These are phyloP conservation scores for Zymoseptoria pseudotritici DNA, from an alignment of 2,329 filamentous ascomycete genomes.

Conservation along the genomic window DNA sequence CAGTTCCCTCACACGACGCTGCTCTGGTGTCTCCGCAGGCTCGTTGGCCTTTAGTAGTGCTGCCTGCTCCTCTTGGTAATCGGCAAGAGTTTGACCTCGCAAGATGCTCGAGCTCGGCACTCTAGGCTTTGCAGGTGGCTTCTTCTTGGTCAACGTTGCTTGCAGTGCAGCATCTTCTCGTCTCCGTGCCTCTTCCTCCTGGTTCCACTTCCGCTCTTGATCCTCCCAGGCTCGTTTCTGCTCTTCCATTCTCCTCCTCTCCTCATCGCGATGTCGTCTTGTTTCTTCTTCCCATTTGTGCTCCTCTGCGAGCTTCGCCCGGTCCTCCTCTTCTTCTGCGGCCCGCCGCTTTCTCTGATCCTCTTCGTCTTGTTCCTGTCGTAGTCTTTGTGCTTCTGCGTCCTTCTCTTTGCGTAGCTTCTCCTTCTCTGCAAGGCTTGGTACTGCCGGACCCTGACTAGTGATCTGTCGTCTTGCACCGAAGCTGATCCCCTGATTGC, in stretches of 20 bases:
- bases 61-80: constrained; percentile 69
- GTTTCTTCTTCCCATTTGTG: constrained; percentile 60
- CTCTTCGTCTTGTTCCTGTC: constrained; percentile 43
- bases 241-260: constrained; percentile 53
- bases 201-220: constrained; percentile 67
- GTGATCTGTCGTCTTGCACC: constrained; percentile 91
- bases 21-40: constrained; percentile 43
- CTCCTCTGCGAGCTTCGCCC: constrained; percentile 56
- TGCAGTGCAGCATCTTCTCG: constrained; percentile 69
- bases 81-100: constrained; percentile 75
- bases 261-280: constrained; percentile 50
- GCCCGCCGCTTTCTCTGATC: constrained; percentile 42
- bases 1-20: constrained; percentile 66
- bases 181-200: constrained; percentile 64
- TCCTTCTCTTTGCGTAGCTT: constrained; percentile 52
- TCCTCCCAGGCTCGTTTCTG: constrained; percentile 71
- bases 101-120: constrained; percentile 46
- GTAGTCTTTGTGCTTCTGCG: constrained; percentile 47
- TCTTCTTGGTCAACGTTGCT: constrained; percentile 57
- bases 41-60: constrained; percentile 30
- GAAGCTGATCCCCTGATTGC: constrained; percentile 88
- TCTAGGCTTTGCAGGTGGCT: constrained; percentile 48
- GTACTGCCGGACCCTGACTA: constrained; percentile 68
- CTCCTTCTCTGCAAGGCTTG: constrained; percentile 78
- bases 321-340: constrained; percentile 56